A percentile compares a stretch with the other conserved stretches of the same genome.
Conservation (phyloP, 192 early-diverging fungal genomes). For the Pecoramyces ruminantium region DNA sequence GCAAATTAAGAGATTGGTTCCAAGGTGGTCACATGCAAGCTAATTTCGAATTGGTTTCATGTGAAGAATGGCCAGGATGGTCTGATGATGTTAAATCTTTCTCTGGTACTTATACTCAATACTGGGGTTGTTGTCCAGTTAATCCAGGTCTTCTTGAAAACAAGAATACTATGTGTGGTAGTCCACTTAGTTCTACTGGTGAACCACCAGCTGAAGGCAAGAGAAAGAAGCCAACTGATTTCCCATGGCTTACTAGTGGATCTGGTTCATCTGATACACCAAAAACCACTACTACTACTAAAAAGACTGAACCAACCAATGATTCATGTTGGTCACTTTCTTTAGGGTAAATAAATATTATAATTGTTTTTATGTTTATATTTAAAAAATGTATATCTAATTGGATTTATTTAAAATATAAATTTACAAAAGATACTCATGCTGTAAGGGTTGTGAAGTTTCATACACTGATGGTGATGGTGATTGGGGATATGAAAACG, state of each 20-base stretch:
- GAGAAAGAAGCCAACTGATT: not conserved
- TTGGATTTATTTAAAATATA: no score
- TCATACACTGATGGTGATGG: not conserved
- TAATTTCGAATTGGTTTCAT: not conserved
- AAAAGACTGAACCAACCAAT: not conserved
- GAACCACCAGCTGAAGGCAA: not conserved
- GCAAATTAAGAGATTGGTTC: not conserved
- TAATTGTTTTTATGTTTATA: no score
- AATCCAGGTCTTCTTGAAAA: not conserved
- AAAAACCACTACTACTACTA: not conserved
- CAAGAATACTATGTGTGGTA: not conserved
- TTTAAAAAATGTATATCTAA: no score
- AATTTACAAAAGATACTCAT: not conserved
- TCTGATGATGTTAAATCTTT: not conserved
- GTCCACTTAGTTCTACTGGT: not conserved
- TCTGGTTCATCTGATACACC: not conserved
- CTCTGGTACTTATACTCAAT: not conserved
- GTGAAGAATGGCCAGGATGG: not conserved
- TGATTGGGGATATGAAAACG: not conserved
- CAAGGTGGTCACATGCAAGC: not conserved
- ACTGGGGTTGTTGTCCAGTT: not conserved
- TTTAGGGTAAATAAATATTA: not conserved
- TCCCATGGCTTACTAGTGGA: not conserved
- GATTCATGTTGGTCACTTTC: not conserved
- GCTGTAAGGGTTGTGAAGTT: not conserved